Evolutionary conservation across 2,329 filamentous ascomycete species (phyloP).

Genomic region (Diaporthe nobilis): DNA sequence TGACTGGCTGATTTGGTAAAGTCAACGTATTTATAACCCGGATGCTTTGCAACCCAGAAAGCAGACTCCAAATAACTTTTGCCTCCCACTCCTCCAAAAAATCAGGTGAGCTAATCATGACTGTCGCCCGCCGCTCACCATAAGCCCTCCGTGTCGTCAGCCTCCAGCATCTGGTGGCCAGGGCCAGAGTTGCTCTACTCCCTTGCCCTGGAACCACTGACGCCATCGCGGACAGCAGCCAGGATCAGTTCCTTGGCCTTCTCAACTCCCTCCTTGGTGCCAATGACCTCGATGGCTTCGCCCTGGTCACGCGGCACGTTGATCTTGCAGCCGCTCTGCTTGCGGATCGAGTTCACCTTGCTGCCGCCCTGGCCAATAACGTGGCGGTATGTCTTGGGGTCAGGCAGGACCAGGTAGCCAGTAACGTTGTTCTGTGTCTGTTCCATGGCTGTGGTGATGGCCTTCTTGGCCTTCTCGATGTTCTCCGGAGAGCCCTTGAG

Average conservation of each 20-base stretch:
- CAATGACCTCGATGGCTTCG: constrained; percentile 93
- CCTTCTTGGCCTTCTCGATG: constrained; percentile 84
- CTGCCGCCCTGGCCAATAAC: constrained; percentile 91
- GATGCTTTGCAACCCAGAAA: constrained; percentile 8
- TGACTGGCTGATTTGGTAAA: not conserved
- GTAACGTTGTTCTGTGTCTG: constrained; percentile 80
- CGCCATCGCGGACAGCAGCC: constrained; percentile 79
- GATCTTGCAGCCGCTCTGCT: constrained; percentile 93
- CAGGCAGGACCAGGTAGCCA: constrained; percentile 90
- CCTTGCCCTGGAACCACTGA: constrained; percentile 49
- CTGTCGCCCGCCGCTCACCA: constrained; percentile 13
- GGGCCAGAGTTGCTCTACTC: constrained; percentile 40
- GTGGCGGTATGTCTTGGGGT: constrained; percentile 89
- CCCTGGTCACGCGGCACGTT: constrained; percentile 89
- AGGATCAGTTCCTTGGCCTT: constrained; percentile 91
- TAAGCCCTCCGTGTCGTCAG: not conserved
- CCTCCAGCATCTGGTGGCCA: not conserved
- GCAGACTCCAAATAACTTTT: constrained; percentile 27
- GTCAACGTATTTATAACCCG: not conserved
- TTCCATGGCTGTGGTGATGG: constrained; percentile 80
- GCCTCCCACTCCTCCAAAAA: not conserved
- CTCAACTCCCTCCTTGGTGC: constrained; percentile 84
- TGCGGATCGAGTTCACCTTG: constrained; percentile 93
- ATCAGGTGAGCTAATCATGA: not conserved
- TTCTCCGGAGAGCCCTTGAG: constrained; percentile 84